Conservation (phyloP, 371 early-diverging fungal genomes). For the Rhizopus sp. region DNA sequence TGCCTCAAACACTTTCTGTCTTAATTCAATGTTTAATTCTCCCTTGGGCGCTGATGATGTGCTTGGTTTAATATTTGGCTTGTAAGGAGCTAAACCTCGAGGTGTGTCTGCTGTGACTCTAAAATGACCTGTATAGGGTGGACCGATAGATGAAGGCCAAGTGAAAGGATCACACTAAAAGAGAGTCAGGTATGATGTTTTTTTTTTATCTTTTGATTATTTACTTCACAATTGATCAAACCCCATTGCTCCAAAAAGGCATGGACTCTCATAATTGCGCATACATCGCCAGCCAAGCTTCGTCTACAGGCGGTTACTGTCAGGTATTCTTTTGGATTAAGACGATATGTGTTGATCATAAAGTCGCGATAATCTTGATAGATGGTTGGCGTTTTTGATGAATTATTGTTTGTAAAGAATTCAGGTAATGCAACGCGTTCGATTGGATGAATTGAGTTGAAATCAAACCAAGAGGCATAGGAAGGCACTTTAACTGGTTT, state of each 20-base stretch:
- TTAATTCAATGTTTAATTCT: constrained; percentile 49
- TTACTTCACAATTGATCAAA: constrained; percentile 96
- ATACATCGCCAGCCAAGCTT: constrained; percentile 96
- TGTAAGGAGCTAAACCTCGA: constrained; percentile 86
- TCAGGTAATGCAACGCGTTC: constrained; percentile 93
- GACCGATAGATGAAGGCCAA: constrained; percentile 90
- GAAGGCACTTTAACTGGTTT: constrained; percentile 77
- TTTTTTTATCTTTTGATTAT: neutral
- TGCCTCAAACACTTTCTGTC: constrained; percentile 59
- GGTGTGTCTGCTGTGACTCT: constrained; percentile 95
- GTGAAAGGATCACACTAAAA: constrained; percentile 86
- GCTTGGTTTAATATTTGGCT: constrained; percentile 55
- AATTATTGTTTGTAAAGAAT: constrained; percentile 91
- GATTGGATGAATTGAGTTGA: constrained; percentile 84
- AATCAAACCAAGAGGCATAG: constrained; percentile 95
- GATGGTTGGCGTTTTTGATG: constrained; percentile 88
- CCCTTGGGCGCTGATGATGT: constrained; percentile 4
- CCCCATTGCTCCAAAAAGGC: constrained; percentile 99
- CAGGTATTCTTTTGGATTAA: constrained; percentile 93
- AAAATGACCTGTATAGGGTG: constrained; percentile 96
- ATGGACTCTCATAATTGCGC: constrained; percentile 96
- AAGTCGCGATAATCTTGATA: constrained; percentile 98
- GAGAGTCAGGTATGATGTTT: constrained; percentile 4
- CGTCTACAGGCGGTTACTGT: constrained; percentile 96
- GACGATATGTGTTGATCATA: constrained; percentile 95